Conservation (phyloP, 140 eudicot genomes). For the Cichorium intybus region DNA sequence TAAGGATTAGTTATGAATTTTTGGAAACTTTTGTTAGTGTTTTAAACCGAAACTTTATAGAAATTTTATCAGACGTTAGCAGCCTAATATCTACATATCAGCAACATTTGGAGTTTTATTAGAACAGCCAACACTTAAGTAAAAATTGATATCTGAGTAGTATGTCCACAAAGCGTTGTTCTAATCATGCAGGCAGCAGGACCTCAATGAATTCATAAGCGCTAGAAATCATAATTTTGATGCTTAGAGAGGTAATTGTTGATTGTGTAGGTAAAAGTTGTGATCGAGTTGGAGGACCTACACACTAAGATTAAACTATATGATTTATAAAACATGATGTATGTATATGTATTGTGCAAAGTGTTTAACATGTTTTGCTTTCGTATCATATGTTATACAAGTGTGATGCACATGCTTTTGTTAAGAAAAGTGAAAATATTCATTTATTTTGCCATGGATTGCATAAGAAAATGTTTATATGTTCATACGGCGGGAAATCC, state of each 20-base stretch:
- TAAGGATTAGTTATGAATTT: too few species aligned
- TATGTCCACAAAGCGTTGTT: background rate
- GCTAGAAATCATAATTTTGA: background rate
- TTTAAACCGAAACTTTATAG: too few species aligned
- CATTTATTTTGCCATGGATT: background rate
- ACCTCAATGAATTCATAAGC: background rate
- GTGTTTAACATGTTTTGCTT: background rate
- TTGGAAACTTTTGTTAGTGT: too few species aligned
- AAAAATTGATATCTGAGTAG: background rate
- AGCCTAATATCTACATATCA: too few species aligned
- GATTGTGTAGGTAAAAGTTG: background rate
- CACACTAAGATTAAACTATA: background rate
- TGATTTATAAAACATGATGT: background rate
- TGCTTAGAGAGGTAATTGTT: background rate
- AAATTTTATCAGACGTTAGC: too few species aligned
- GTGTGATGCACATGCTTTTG: background rate
- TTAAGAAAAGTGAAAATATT: background rate
- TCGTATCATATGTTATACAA: background rate
- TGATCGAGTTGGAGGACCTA: background rate
- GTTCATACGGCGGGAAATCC: background rate
- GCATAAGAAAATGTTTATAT: background rate
- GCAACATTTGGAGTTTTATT: too few species aligned
- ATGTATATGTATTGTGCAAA: background rate
- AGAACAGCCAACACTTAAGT: too few species aligned
- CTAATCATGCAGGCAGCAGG: background rate